Evolutionary conservation across 345 rosid species (phyloP), one percentile per base, ranked within the genome.

Genomic region (Hevea brasiliensis): DNA sequence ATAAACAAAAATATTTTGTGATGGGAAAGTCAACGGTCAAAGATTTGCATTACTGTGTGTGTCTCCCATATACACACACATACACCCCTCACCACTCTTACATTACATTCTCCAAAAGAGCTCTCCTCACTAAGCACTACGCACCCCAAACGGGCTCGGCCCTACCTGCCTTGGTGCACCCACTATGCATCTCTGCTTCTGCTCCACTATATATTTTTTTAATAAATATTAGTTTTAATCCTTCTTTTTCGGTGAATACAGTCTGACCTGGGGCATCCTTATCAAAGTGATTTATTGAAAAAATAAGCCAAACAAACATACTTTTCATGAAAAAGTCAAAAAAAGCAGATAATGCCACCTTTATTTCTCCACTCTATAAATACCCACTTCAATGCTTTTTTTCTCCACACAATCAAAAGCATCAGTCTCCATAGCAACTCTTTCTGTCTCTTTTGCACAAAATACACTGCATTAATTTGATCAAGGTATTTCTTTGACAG

Each of bases 1-100:
- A 32, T 32, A 32, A 32, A 32, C 37, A 32, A 32, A 32, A 1
- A 4, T 32, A 32, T 32, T n/a, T 53, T 20, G 27, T 14, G 7
- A 54, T 1, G 6, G 40, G 21, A 8, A 78, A 77, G 87, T 87
- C 89, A 86, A 84, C 76, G 84, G 93, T 92, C 96, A 90, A 87
- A 86, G 86, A 90, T 86, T 64, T 87, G 88, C 77, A 80, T 60
- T 80, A 80, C 85, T 76, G 90, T 86, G 80, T 73, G 51, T 86
- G 89, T 86, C 88, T 87, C 90, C 85, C 83, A 40, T 55, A 70
- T 77, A 76, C 79, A 59, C 77, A 58, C 61, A 51, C 76, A 67
- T 78, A 56, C 41, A 64, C 8, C 67, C 26, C 51, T 18, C 44
- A n/a, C n/a, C n/a, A n/a, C n/a, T n/a, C n/a, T 32, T 4, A 1